phyloP scores from a whole-genome alignment of 2,329 filamentous ascomycete species.

The Fusarium bulbicola region DNA sequence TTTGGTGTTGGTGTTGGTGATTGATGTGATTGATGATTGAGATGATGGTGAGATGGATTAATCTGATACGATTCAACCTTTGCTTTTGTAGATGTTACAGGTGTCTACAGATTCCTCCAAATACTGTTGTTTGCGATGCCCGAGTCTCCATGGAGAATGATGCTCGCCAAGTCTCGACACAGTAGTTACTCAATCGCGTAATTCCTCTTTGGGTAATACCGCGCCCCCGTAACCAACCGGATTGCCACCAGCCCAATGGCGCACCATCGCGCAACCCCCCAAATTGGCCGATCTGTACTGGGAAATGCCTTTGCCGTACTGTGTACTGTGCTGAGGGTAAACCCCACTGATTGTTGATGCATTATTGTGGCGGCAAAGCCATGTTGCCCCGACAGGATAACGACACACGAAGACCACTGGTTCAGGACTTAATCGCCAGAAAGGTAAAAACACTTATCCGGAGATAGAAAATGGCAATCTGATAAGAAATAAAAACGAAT shows the following conservation, averaged over 20 bases:
- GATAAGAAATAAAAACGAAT: background rate
- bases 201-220: constrained; percentile 12
- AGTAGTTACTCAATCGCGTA: background rate
- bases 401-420: background rate
- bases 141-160: background rate
- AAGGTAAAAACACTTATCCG: fast-evolving
- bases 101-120: fast-evolving
- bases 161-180: background rate
- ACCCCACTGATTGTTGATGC: too few relatives aligned
- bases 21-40: background rate
- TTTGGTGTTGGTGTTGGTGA: background rate
- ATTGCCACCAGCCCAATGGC: background rate
- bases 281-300: too few relatives aligned
- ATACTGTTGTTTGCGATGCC: fast-evolving
- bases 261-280: too few relatives aligned
- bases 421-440: background rate
- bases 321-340: fast-evolving
- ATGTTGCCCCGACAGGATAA: background rate
- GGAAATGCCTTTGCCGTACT: too few relatives aligned
- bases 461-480: fast-evolving
- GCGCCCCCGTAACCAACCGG: background rate
- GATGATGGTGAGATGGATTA: background rate
- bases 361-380: fast-evolving
- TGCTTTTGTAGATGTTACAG: constrained; percentile 6
- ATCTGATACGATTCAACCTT: background rate